Evolutionary conservation across 2,329 filamentous ascomycete genomes (phyloP), one percentile per base, ranked within the genome.

Genomic region (Cladosporium sp.): DNA sequence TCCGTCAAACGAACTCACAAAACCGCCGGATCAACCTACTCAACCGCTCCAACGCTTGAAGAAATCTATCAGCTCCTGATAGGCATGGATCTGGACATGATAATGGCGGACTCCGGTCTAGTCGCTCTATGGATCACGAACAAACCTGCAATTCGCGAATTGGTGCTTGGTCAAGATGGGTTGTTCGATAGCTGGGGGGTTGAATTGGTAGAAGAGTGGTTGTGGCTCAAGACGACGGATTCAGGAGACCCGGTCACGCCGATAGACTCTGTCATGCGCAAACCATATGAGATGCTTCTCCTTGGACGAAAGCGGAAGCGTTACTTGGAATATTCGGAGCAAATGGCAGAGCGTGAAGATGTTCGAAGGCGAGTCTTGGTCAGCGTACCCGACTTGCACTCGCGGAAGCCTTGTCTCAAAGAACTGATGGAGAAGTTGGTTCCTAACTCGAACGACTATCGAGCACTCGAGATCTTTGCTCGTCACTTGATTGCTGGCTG

Each of bases 101-200:
- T 77, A 39, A 72, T 88, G 18, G 68, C 71, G 9, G 58, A 69
- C 0, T 69, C 74, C 22, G 82, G 80, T 12, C 66, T 88, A 1
- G 77, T 91, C 0, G 86, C 78, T 15, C 69, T 92, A 16, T 92
- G 87, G 87, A 76, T 90, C 50, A 92, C 88, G 43, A 92, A 92
- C 67, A 87, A 83, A 55, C 68, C 76, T 2, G 72, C 73, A 15
- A 62, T 80, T 12, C 70, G 79, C 18, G 72, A 82, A 2, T 67
- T 78, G 18, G 75, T 77, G 15, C 68, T 89, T 0, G 77, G 61
- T 38, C 71, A 74, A 0, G 65, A 70, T 2, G 83, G 83, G 1
- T 56, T 91, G 2, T 85, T 91, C 55, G 74, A 78, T 6, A 67
- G 72, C 29, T 89, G 85, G 85, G 83, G 80, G 19, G 68, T 92